Base-by-base conservation (phyloP, 306 rosid genomes). In the Malus fusca region DNA sequence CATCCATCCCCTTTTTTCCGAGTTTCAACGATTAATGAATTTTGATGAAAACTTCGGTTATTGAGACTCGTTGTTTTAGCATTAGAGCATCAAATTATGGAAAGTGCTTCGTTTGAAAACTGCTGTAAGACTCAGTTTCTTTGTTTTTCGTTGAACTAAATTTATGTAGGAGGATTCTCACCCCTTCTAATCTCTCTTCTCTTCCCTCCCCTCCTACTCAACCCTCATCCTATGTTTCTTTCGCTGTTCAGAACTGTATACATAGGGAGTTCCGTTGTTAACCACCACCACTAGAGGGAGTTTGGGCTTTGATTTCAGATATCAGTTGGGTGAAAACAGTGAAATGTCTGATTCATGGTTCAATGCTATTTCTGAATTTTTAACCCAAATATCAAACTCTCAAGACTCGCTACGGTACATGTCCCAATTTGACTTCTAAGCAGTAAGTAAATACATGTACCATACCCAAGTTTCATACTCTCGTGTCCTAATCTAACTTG, bases 51-150 rank as follows among this genome's bases (percentile, higher is more conserved):
- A 71, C 70, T 56, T 66, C 66, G 72, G 82, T 52, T 69, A 37
- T 60, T 73, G 72, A 25, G 78, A 62, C 74, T 66, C 70, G 59
- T 70, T 79, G 69, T 70, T 83, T 74, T 68, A 61, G 10, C 69
- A 22, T 73, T 42, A 76, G 82, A 63, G 56, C 76, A 73, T 81
- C 70, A 61, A 59, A 72, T 56, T 63, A 62, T 43, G 76, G 63
- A 44, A 63, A 59, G 17, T 40, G 40, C 59, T 72, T 64, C 30
- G 56, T 69, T 56, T 64, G 43, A 33, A 51, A 72, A 78, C 72
- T 58, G 76, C 79, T 51, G 77, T 59, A 65, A 76, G 75, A 58
- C 74, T 67, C 28, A 6, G 30, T 43, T 31, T 73, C 78, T 46
- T 10, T 72, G 4, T 78, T 21, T 14, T 33, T 62, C 37, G 9